phyloP scores from a whole-genome alignment of 176 grass and related monocot genomes.

The Oryza brachyantha region DNA sequence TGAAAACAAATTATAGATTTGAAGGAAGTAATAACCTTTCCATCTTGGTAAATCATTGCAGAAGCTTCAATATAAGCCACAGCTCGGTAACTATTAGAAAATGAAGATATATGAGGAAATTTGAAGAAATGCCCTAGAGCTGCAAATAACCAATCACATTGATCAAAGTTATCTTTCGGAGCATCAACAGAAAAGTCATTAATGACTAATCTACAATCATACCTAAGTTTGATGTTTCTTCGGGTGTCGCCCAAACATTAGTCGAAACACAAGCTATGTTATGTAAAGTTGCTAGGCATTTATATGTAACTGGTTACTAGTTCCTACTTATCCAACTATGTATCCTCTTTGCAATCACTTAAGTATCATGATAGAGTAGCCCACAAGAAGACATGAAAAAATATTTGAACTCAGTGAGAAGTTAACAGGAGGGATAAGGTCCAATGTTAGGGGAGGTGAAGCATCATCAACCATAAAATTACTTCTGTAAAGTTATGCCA shows the following conservation, averaged over 20 bases:
- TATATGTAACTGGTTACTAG: background rate
- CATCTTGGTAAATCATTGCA: slow-evolving; percentile 92
- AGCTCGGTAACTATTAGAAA: slow-evolving; percentile 81
- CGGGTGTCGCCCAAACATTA: no score
- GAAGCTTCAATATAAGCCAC: slow-evolving; percentile 99
- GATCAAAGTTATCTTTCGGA: no score
- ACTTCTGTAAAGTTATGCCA: background rate
- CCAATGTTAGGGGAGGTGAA: background rate
- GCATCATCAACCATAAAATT: background rate
- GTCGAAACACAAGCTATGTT: background rate
- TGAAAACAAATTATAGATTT: slow-evolving; percentile 18
- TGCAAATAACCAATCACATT: no score
- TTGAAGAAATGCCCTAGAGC: background rate
- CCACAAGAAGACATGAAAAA: background rate
- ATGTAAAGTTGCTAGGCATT: slow-evolving; percentile 5
- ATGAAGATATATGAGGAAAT: background rate
- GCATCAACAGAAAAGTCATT: background rate
- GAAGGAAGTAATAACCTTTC: slow-evolving; percentile 58
- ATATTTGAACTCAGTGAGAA: background rate
- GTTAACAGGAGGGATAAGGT: background rate
- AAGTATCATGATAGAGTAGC: background rate
- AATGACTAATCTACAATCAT: background rate
- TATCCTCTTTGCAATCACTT: background rate
- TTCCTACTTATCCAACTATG: background rate
- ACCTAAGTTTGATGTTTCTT: slow-evolving; percentile 6